phyloP scores from a whole-genome alignment of 148 eudicot species.

The Polygonum aviculare region DNA sequence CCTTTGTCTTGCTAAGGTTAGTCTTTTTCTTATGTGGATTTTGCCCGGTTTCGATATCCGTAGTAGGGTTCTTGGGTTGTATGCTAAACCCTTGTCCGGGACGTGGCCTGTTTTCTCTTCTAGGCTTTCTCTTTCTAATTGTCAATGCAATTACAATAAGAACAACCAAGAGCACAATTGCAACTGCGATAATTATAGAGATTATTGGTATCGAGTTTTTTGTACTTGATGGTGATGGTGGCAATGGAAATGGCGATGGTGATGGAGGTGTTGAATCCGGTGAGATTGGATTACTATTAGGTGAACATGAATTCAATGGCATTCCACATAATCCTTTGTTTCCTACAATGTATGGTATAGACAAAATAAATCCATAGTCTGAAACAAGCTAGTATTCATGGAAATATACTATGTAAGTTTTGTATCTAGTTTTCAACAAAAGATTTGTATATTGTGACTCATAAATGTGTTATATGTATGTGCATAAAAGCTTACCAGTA shows the following conservation, averaged over 20 bases:
- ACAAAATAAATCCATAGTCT: not conserved
- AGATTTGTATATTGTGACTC: not conserved
- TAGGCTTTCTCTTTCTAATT: not conserved
- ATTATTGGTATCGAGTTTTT: not conserved
- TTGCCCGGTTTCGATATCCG: not conserved
- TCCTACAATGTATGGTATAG: conserved; percentile 27
- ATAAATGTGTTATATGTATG: not conserved
- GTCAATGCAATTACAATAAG: not conserved
- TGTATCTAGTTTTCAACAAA: not conserved
- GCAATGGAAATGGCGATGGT: not conserved
- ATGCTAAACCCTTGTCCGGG: not conserved
- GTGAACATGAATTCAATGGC: conserved; percentile 28
- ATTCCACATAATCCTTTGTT: conserved; percentile 66
- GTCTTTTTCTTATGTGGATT: not conserved
- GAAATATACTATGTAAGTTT: not conserved
- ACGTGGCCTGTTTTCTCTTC: not conserved
- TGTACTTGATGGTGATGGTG: not conserved
- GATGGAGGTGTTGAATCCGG: not conserved
- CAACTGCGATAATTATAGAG: conserved; percentile 1
- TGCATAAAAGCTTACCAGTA: conserved; percentile 20
- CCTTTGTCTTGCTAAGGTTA: not conserved
- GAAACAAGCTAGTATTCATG: not conserved
- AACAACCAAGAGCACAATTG: not conserved
- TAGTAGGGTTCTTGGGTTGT: not conserved
- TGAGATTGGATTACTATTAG: not conserved